These are phyloP conservation scores for Craspedostauros australis DNA, from an alignment of 108 stramenopile genomes.

Conservation along the genomic window DNA sequence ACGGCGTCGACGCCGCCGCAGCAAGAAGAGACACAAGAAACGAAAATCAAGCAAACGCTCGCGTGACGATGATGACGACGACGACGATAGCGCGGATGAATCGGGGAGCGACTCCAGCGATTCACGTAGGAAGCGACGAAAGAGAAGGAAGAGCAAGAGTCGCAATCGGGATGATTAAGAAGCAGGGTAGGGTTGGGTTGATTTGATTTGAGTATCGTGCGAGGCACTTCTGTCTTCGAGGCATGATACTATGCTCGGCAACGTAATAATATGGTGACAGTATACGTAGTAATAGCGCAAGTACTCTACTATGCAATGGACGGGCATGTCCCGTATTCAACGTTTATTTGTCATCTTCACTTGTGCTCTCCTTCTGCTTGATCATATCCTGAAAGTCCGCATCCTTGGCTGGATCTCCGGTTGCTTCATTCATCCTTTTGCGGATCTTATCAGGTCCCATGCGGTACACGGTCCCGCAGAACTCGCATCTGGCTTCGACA, in stretches of 20 bases:
- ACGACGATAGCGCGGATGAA: slow-evolving; percentile 5
- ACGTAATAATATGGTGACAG: neutral
- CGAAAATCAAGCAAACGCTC: slow-evolving; percentile 7
- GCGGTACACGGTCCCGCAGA: slow-evolving; percentile 75
- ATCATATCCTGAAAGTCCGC: slow-evolving; percentile 27
- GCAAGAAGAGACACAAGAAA: slow-evolving; percentile 18
- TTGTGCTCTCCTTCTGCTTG: slow-evolving; percentile 4
- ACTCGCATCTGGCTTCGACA: slow-evolving; percentile 80
- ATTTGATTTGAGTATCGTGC: too few species aligned
- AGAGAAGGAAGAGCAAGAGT: slow-evolving; percentile 2
- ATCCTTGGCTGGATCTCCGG: slow-evolving; percentile 65
- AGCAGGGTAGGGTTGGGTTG: too few species aligned
- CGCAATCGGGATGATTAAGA: too few species aligned
- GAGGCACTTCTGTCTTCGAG: too few species aligned
- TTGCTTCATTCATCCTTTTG: slow-evolving; percentile 47
- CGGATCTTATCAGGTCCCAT: slow-evolving; percentile 67
- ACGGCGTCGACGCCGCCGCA: slow-evolving; percentile 13
- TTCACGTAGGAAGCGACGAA: slow-evolving; percentile 1
- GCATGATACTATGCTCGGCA: neutral
- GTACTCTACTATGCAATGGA: neutral
- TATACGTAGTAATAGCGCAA: neutral
- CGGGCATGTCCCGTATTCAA: neutral
- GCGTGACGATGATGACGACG: slow-evolving; percentile 1
- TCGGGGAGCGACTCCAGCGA: neutral
- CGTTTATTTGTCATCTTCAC: neutral